A percentile compares a stretch with the other conserved stretches of the same genome.
Conservation (phyloP, 192 early-diverging fungal species). For the Chytriomyces hyalinus region DNA sequence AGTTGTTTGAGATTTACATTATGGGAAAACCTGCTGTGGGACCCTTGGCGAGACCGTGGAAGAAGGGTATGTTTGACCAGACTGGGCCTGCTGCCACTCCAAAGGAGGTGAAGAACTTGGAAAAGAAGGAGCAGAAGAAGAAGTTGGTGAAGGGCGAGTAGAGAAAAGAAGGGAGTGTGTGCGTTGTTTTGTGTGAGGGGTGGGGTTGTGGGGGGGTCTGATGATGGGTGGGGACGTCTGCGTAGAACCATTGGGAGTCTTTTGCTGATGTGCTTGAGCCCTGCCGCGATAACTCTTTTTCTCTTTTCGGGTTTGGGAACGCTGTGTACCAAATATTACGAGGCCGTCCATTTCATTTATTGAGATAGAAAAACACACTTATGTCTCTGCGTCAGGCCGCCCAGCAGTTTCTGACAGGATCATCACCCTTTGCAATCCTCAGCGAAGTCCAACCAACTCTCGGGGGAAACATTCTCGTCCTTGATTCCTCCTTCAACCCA, state of each 20-base stretch:
- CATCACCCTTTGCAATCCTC: too few relatives aligned
- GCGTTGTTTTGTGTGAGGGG: background rate
- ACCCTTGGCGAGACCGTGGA: conserved; percentile 85
- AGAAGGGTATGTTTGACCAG: conserved; percentile 74
- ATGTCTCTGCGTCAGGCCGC: too few relatives aligned
- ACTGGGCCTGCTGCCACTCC: conserved; percentile 35
- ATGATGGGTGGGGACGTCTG: background rate
- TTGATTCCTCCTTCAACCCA: conserved; percentile 47
- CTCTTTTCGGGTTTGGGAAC: too few relatives aligned
- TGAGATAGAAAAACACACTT: too few relatives aligned
- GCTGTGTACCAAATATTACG: too few relatives aligned
- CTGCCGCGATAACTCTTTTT: too few relatives aligned
- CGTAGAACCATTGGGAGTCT: background rate
- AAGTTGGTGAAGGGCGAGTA: conserved; percentile 48
- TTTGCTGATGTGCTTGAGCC: too few relatives aligned
- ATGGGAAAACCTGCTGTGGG: conserved; percentile 76
- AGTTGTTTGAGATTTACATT: conserved; percentile 80
- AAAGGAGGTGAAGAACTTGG: conserved; percentile 53
- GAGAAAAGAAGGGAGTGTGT: conserved; percentile 1
- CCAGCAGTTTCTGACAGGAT: too few relatives aligned
- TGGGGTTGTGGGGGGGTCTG: background rate
- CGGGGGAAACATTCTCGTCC: conserved; percentile 10
- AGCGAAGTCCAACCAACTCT: background rate
- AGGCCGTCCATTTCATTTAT: too few relatives aligned
- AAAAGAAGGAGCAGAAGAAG: conserved; percentile 61